Evolutionary conservation across 139 green algal genomes (phyloP), one percentile per base, ranked within the genome.

Genomic region (Dunaliella primolecta): DNA sequence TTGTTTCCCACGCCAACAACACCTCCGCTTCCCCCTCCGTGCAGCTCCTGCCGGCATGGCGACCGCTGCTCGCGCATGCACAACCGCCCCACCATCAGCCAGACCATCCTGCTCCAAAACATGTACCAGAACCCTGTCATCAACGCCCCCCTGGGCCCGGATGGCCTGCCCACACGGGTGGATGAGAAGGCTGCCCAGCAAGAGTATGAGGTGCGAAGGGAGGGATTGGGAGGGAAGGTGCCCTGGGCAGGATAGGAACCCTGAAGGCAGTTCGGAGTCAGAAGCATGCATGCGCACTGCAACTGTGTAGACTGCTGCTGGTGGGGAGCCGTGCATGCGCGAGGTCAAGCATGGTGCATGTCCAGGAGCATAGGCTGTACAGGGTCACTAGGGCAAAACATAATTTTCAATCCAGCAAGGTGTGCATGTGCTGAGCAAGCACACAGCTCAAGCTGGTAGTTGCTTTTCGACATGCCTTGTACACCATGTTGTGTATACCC

Each of bases 11-110:
- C n/a, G n/a, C n/a, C n/a, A n/a, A n/a, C n/a, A n/a, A n/a, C n/a
- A n/a, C n/a, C n/a, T n/a, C n/a, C n/a, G n/a, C n/a, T n/a, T n/a
- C n/a, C n/a, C n/a, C n/a, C n/a, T n/a, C n/a, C n/a, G 46, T 37
- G 78, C 90, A 97, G 95, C 31, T 93, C 95, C 1, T 98, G 95
- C 88, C 93, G 95, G 27, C 97, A 99, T 91, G 97, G 97, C 21
- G 97, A 99, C 89, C 92, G 97, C 56, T 99, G 97, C 90, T 98
- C 96, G 0, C 94, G 97, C 31, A 85, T 98, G 64, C 97, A 99
- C 92, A 99, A 99, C 93, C 94, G 92, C 80, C 96, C 96, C 7
- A 96, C 95, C 38, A 95, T 98, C 84, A 95, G 90, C 83, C 95
- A 95, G 57, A 98, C 94, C 0, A 89, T 99, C 11, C 88, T 99